Percentiles rank a stretch among this genome's conserved stretches.
Conservation (phyloP, 148 eudicot genomes). For the Rhododendron simsii region DNA sequence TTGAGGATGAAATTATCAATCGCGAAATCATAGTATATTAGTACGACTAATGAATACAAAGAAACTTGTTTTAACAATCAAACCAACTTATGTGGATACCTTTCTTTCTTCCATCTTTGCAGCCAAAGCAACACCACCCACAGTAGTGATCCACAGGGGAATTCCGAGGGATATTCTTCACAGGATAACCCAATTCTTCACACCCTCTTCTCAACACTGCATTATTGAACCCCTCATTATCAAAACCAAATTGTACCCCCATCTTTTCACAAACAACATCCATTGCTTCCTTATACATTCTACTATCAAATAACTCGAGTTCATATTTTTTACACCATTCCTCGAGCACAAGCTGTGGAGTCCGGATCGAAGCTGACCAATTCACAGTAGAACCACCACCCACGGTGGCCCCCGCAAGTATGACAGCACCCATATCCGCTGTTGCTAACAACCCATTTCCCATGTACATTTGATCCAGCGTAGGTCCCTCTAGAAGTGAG, state of each 20-base stretch:
- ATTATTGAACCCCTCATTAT: conserved; percentile 61
- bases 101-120: conserved; percentile 66
- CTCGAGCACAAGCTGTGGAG: conserved; percentile 47
- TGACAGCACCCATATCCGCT: conserved; percentile 28
- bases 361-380: conserved; percentile 69
- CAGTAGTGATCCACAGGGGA: conserved; percentile 58
- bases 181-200: conserved; percentile 53
- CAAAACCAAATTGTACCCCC: conserved; percentile 60
- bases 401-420: conserved; percentile 71
- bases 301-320: conserved; percentile 47
- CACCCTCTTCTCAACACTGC: conserved; percentile 64
- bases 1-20: background rate
- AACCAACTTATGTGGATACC: conserved; percentile 16
- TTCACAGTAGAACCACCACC: conserved; percentile 77
- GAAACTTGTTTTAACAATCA: background rate
- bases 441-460: conserved; percentile 54
- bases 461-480: conserved; percentile 62
- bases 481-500: conserved; percentile 59
- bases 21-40: background rate
- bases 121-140: conserved; percentile 86
- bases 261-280: conserved; percentile 57
- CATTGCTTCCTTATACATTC: conserved; percentile 44
- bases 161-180: conserved; percentile 46
- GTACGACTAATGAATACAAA: background rate
- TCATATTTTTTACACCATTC: conserved; percentile 50